Evolutionary conservation across 2,329 filamentous ascomycete species (phyloP).

Genomic region (Leptoxyphium fumago): DNA sequence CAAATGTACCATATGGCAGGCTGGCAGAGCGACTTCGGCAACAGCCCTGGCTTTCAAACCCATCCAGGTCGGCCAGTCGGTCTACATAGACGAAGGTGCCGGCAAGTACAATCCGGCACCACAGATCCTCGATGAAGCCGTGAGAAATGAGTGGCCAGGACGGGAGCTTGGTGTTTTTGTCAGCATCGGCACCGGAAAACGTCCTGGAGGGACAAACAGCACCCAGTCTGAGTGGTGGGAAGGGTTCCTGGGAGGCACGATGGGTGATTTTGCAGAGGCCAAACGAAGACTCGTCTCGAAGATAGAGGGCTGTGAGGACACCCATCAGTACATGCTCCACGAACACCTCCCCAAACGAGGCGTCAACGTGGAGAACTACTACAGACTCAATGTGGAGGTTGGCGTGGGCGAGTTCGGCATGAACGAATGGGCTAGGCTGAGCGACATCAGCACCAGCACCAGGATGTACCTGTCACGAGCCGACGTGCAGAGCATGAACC

Average conservation of each 20-base stretch:
- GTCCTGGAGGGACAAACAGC: constrained; percentile 56
- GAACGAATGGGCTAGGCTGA: constrained; percentile 93
- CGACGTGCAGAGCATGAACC: constrained; percentile 62
- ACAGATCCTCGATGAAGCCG: constrained; percentile 74
- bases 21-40: constrained; percentile 82
- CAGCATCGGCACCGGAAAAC: constrained; percentile 85
- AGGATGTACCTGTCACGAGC: constrained; percentile 63
- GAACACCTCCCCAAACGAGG: constrained; percentile 58
- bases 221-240: constrained; percentile 76
- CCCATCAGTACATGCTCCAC: constrained; percentile 71
- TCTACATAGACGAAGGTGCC: constrained; percentile 84
- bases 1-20: constrained; percentile 93
- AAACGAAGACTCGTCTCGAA: constrained; percentile 71
- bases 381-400: constrained; percentile 89
- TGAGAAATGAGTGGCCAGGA: constrained; percentile 87
- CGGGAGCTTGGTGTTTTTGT: constrained; percentile 84
- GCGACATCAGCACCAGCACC: constrained; percentile 87
- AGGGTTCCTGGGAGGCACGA: constrained; percentile 52
- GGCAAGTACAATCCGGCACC: constrained; percentile 88
- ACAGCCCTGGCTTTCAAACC: constrained; percentile 92
- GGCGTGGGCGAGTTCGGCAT: constrained; percentile 95
- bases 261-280: constrained; percentile 86
- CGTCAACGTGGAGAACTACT: constrained; percentile 82
- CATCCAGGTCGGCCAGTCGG: constrained; percentile 80
- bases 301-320: constrained; percentile 88